Percentiles rank a stretch among this genome's conserved stretches.
phyloP scores from a whole-genome alignment of 768 basidiomycete genomes.

The Russula sp. region DNA sequence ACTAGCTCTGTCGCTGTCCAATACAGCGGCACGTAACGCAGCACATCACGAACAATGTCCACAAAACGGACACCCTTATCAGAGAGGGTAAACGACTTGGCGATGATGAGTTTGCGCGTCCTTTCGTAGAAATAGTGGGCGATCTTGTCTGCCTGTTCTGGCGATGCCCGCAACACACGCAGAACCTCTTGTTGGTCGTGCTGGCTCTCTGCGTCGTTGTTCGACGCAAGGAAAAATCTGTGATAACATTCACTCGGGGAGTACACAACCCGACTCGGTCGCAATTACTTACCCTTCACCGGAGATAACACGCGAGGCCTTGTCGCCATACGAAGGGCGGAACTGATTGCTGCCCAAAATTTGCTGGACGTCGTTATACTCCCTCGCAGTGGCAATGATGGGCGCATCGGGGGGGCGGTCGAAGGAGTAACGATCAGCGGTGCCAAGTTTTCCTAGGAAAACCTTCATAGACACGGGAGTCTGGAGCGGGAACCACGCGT shows the following conservation, averaged over 20 bases:
- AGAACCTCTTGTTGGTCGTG: slow-evolving; percentile 47
- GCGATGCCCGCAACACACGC: slow-evolving; percentile 40
- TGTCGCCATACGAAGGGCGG: slow-evolving; percentile 41
- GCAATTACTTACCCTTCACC: slow-evolving; percentile 50
- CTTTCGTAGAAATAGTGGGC: slow-evolving; percentile 60
- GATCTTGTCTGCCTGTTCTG: slow-evolving; percentile 45
- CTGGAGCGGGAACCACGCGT: slow-evolving; percentile 88
- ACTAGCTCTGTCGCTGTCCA: slow-evolving; percentile 72
- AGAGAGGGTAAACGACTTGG: slow-evolving; percentile 50
- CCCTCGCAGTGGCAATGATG: slow-evolving; percentile 33
- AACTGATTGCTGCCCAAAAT: slow-evolving; percentile 50
- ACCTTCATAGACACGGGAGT: slow-evolving; percentile 63
- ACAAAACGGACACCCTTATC: slow-evolving; percentile 48
- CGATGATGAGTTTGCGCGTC: slow-evolving; percentile 51
- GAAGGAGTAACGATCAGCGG: slow-evolving; percentile 50
- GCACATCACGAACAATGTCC: slow-evolving; percentile 64
- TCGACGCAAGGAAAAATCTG: slow-evolving; percentile 62
- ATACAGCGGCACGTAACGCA: slow-evolving; percentile 56
- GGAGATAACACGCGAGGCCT: slow-evolving; percentile 48
- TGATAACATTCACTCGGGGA: neutral
- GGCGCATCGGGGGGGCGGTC: slow-evolving; percentile 39
- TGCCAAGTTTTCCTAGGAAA: slow-evolving; percentile 50
- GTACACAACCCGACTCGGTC: neutral
- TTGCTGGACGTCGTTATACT: slow-evolving; percentile 47
- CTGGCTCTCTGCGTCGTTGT: slow-evolving; percentile 33